A percentile compares a stretch with the other conserved stretches of the same genome.
Conservation (phyloP, 2,329 filamentous ascomycete species). For the Ceratocystis ficicola region DNA sequence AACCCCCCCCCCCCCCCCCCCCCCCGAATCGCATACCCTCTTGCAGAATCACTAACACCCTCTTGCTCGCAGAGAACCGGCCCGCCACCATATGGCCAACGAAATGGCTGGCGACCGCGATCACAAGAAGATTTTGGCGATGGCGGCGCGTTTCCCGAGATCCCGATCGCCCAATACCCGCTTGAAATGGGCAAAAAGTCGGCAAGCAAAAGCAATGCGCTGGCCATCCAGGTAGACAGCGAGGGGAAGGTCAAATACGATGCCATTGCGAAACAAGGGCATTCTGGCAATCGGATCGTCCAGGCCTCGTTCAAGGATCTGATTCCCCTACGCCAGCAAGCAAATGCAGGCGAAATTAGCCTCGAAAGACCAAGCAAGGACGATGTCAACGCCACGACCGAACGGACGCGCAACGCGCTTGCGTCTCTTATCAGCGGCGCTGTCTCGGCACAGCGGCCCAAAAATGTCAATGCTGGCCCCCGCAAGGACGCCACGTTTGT, state of each 20-base stretch:
- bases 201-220: slow-evolving; percentile 62
- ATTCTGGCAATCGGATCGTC: slow-evolving; percentile 70
- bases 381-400: slow-evolving; percentile 69
- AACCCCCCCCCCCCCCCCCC: too few relatives aligned
- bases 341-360: slow-evolving; percentile 83
- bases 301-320: slow-evolving; percentile 95
- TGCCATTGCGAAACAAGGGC: slow-evolving; percentile 81
- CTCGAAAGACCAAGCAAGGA: slow-evolving; percentile 75
- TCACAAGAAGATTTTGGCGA: slow-evolving; percentile 85
- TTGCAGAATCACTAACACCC: slow-evolving; percentile 14
- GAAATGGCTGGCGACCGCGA: slow-evolving; percentile 81
- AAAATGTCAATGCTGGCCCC: slow-evolving; percentile 75
- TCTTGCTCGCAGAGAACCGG: slow-evolving; percentile 49
- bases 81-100: slow-evolving; percentile 77
- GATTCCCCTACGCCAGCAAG: slow-evolving; percentile 84
- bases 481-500: slow-evolving; percentile 85
- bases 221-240: slow-evolving; percentile 81
- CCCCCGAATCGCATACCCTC: neutral
- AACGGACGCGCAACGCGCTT: slow-evolving; percentile 78
- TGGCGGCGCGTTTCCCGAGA: slow-evolving; percentile 90
- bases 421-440: slow-evolving; percentile 72
- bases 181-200: slow-evolving; percentile 85
- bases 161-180: slow-evolving; percentile 88
- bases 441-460: slow-evolving; percentile 84
- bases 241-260: slow-evolving; percentile 95